phyloP scores from a whole-genome alignment of 768 basidiomycete genomes.

The Sarcodon aspratus region DNA sequence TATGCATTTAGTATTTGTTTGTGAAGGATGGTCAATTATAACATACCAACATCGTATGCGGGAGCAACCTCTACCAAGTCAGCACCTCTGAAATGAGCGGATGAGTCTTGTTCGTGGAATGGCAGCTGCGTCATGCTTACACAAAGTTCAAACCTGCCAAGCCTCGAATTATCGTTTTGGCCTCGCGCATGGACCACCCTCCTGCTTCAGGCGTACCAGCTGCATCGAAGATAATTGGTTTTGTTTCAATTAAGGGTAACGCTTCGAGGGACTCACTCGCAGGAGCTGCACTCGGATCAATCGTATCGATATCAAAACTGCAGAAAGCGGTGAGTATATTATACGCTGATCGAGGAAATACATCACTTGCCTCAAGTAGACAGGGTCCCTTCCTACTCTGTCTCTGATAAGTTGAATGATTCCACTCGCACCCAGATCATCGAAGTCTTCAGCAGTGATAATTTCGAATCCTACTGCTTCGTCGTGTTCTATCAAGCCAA shows the following conservation, averaged over 20 bases:
- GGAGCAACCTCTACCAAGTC: slow-evolving; percentile 70
- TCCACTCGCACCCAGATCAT: slow-evolving; percentile 60
- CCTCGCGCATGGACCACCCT: slow-evolving; percentile 76
- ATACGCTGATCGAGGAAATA: too few species aligned
- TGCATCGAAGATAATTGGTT: slow-evolving; percentile 13
- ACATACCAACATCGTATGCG: slow-evolving; percentile 46
- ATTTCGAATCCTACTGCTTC: slow-evolving; percentile 65
- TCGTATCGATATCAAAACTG: slow-evolving; percentile 75
- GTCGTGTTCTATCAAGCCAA: slow-evolving; percentile 57
- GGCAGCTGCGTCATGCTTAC: slow-evolving; percentile 25
- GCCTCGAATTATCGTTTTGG: slow-evolving; percentile 72
- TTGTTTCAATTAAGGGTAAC: neutral
- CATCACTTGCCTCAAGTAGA: slow-evolving; percentile 49
- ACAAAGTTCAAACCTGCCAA: slow-evolving; percentile 72
- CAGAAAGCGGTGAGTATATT: neutral
- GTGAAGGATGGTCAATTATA: neutral
- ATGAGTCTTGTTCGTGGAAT: too few species aligned
- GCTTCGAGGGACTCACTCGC: slow-evolving; percentile 40
- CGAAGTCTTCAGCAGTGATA: slow-evolving; percentile 74
- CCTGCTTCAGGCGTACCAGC: slow-evolving; percentile 81
- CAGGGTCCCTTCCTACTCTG: slow-evolving; percentile 63
- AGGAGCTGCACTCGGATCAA: slow-evolving; percentile 74
- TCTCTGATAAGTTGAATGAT: slow-evolving; percentile 62
- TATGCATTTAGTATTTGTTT: neutral
- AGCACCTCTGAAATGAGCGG: slow-evolving; percentile 34